Evolutionary conservation across 1,284 basidiomycete species (phyloP).

Genomic region (Phlebopus sp.): DNA sequence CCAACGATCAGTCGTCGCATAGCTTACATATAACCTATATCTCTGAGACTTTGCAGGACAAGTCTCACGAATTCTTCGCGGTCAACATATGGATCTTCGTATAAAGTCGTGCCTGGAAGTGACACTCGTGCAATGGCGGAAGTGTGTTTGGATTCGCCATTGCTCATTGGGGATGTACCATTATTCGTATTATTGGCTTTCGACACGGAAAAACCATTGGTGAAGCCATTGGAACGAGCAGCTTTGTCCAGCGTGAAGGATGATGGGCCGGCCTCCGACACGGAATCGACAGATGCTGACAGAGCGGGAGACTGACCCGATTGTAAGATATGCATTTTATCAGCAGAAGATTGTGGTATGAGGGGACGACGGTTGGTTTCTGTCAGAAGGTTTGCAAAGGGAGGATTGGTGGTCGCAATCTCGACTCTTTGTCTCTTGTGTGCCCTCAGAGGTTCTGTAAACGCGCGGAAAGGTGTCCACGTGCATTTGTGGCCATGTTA

Average conservation of each 20-base stretch:
- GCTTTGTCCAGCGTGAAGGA: constrained; percentile 43
- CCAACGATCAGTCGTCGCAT: neutral
- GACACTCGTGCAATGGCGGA: constrained; percentile 52
- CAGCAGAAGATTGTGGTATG: constrained; percentile 25
- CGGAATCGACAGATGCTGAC: constrained; percentile 47
- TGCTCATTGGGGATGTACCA: constrained; percentile 34
- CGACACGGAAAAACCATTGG: constrained; percentile 38
- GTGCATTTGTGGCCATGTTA: constrained; percentile 1
- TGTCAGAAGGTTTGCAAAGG: constrained; percentile 26
- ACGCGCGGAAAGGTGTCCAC: constrained; percentile 11
- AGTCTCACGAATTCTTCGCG: constrained; percentile 91
- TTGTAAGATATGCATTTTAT: constrained; percentile 57
- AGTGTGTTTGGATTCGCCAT: constrained; percentile 47
- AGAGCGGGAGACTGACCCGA: constrained; percentile 51
- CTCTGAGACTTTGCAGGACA: constrained; percentile 86
- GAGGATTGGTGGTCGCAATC: constrained; percentile 30
- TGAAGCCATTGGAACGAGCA: constrained; percentile 48
- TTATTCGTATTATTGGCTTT: constrained; percentile 37
- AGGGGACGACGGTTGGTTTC: constrained; percentile 31
- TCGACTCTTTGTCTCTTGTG: constrained; percentile 70
- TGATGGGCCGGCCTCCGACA: constrained; percentile 53
- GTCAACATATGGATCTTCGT: constrained; percentile 75
- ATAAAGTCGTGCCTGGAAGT: constrained; percentile 68
- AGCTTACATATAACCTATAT: constrained; percentile 91
- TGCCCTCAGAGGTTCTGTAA: constrained; percentile 50